Evolutionary conservation across 108 stramenopile genomes (phyloP), one percentile per base, ranked within the genome.

Genomic region (Ochromonas danica): DNA sequence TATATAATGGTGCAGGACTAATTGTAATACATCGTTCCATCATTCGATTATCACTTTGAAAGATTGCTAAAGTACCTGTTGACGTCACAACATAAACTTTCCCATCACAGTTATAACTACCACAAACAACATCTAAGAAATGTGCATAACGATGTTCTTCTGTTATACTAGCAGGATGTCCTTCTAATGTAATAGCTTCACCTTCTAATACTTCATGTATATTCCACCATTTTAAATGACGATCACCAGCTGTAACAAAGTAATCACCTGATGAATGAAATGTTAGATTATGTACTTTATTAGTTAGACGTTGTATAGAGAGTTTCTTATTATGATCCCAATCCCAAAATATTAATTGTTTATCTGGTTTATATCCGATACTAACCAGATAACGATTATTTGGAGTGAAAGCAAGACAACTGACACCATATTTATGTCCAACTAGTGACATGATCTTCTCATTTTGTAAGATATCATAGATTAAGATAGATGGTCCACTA

Each of bases 201-300:
- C 63, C 63, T 67, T 67, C 83, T 14, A 33, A 36, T 43, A 36
- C 75, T 1, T 74, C 80, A 42, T 41, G 35, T 17, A 85, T 28
- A 28, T 71, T 43, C 85, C 85, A 85, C 67, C 81, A 85, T 36
- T 78, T 81, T 22, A 85, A 43, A 57, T 85, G 81, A 27, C 72
- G 74, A 28, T 71, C 85, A 30, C 85, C 85, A 14, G 78, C 79
- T 1, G 85, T 82, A 25, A 85, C 81, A 35, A 85, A 77, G 35
- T 14, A 35, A 33, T 82, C 45, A n/a, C 71, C 80, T 2, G 63
- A 14, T 0, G 27, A 39, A 0, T 79, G 39, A 42, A 85, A 85
- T 1, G 57, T 43, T 0, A 82, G 0, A 1, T 61, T 39, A 60
- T 82, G 30, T 27, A 85, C 81, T 43, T 82, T 81, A 40, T 82